Evolutionary conservation across 495 filamentous ascomycete genomes (phyloP).

Genomic region (Talaromyces ruber): DNA sequence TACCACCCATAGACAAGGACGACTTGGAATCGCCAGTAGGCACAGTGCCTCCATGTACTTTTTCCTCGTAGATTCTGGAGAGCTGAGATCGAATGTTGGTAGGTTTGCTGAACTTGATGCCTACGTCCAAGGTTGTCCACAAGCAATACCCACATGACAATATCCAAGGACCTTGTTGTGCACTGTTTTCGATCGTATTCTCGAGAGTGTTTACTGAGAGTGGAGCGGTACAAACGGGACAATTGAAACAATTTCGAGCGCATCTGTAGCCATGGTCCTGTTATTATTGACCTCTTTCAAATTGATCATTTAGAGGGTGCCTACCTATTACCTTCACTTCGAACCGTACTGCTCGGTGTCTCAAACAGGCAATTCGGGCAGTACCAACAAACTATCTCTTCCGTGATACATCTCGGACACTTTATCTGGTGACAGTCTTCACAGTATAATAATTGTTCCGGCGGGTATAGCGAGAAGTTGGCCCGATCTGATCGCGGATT

Average conservation of each 20-base stretch:
- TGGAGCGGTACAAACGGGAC: conserved; percentile 78
- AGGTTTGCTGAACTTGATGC: conserved; percentile 80
- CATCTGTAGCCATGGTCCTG: conserved; percentile 48
- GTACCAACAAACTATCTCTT: conserved; percentile 89
- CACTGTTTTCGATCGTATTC: conserved; percentile 26
- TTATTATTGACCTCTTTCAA: neutral
- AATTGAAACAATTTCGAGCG: conserved; percentile 89
- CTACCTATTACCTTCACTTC: conserved; percentile 87
- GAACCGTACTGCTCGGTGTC: conserved; percentile 80
- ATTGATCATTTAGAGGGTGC: conserved; percentile 11
- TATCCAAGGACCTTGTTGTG: conserved; percentile 58
- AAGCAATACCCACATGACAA: conserved; percentile 81
- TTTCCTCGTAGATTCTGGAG: conserved; percentile 31
- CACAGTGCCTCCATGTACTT: conserved; percentile 21
- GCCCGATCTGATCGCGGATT: conserved; percentile 76
- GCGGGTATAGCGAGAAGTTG: conserved; percentile 82
- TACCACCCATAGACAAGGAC: conserved; percentile 18
- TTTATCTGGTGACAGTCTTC: conserved; percentile 94
- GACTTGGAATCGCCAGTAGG: conserved; percentile 31
- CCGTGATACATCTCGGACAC: conserved; percentile 81
- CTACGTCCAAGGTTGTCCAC: conserved; percentile 86
- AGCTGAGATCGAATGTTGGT: conserved; percentile 81
- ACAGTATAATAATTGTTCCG: conserved; percentile 92
- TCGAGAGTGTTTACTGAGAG: conserved; percentile 64
- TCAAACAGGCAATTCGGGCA: conserved; percentile 97